Base-by-base conservation (phyloP, 176 grass and related monocot species). In the Cenchrus purpureus region DNA sequence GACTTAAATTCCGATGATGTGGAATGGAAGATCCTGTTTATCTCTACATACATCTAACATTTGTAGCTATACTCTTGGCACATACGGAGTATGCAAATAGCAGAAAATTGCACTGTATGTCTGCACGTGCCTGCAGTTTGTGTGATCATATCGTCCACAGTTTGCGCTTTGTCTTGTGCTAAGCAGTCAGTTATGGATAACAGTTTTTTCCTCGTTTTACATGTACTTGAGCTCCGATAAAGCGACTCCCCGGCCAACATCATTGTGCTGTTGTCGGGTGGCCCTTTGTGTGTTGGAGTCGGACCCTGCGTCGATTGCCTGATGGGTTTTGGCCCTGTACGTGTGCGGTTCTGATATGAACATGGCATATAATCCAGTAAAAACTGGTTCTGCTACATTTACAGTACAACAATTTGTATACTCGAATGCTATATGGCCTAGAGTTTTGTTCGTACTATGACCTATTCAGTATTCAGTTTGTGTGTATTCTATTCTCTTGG, bases 11-110 rank as follows among this genome's bases (percentile, higher is more conserved):
- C 7, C 16, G 10, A 10, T 44, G 46, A 57, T 59, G 49, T 44
- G 82, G 73, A 57, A 73, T 66, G 69, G 78, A 57, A 40, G 37
- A 37, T 28, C 29, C 22, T 55, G 37, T 58, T 45, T 64, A 64
- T 58, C 19, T 16, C 8, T 56, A 1, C 66, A 72, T 64, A 77
- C 76, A 12, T 34, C 28, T 14, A 32, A 72, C 71, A 37, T 49
- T 6, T 70, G 45, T 61, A 63, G 77, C 11, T 22, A 77, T 22
- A 34, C 49, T 13, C 3, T n/a, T 2, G 32, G 20, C 22, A 74
- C 22, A 1, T 52, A 25, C 25, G 25, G 25, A 25, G 25, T 25
- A 22, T 64, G 10, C 17, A 71, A 46, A 32, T 20, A 25, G 62
- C n/a, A 51, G 54, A 34, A 78, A 65, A 48, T 46, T 53, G 4